Evolutionary conservation across 176 grass and related monocot genomes (phyloP).

Genomic region (Rhynchospora tenuis): DNA sequence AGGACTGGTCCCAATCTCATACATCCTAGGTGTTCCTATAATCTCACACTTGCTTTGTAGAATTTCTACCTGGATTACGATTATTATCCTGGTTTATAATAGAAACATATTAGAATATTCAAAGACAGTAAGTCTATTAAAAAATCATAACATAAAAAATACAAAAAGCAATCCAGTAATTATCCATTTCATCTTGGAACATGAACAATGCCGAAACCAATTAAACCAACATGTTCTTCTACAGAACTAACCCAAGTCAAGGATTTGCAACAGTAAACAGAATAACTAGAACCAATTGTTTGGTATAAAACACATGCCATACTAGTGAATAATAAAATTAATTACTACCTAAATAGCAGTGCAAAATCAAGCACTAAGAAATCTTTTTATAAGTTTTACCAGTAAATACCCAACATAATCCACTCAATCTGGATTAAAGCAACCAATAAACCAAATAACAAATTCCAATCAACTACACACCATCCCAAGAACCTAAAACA

Average conservation of each 20-base stretch:
- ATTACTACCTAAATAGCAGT: not conserved
- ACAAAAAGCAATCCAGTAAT: not conserved
- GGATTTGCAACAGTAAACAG: not conserved
- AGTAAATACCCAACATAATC: not conserved
- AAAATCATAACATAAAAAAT: not conserved
- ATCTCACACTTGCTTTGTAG: conserved; percentile 38
- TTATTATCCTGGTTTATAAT: conserved; percentile 57
- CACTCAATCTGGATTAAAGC: not conserved
- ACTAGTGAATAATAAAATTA: not conserved
- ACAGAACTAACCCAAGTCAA: not conserved
- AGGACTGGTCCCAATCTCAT: conserved; percentile 29
- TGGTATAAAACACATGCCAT: not conserved
- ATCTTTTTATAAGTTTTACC: not conserved
- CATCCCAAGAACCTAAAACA: no score
- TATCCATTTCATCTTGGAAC: not conserved
- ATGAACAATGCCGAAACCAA: not conserved
- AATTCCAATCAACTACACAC: no score
- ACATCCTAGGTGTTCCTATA: conserved; percentile 50
- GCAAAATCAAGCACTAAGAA: not conserved
- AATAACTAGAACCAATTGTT: not conserved
- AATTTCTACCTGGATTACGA: conserved; percentile 59
- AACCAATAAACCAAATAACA: not conserved
- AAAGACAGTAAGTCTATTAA: not conserved
- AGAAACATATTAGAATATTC: conserved; percentile 8
- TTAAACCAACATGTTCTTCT: not conserved